Conservation (phyloP, 805 yeast species). For the Isabelozyma gotoi region DNA sequence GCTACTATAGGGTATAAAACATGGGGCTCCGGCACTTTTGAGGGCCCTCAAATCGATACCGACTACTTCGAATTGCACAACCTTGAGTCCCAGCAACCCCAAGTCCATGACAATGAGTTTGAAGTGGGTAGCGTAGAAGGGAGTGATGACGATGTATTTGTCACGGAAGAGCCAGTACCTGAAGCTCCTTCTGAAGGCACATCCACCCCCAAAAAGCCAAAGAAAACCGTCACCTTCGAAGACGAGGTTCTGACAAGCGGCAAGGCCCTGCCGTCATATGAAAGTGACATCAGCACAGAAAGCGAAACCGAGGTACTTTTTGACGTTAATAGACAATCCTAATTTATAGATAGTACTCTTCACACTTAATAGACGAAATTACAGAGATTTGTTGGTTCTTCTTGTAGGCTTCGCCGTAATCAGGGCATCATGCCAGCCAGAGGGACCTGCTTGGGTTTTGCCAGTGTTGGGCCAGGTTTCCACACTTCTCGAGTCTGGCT, state of each 20-base stretch:
- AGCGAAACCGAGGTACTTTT: not conserved
- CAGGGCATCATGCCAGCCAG: not conserved
- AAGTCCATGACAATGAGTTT: constrained; percentile 8
- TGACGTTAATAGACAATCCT: not conserved
- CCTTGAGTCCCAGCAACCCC: constrained; percentile 19
- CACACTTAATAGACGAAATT: too few relatives aligned
- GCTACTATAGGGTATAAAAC: constrained; percentile 50
- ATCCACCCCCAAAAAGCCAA: too few relatives aligned
- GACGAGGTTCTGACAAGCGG: not conserved
- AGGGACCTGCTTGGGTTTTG: not conserved
- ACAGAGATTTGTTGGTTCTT: too few relatives aligned
- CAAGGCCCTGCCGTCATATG: not conserved
- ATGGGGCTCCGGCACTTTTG: constrained; percentile 65
- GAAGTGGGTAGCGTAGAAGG: constrained; percentile 15
- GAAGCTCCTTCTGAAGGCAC: too few relatives aligned
- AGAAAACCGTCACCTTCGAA: not conserved
- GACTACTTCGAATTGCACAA: constrained; percentile 41
- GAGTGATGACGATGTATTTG: constrained; percentile 10
- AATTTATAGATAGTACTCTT: not conserved
- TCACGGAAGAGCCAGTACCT: not conserved
- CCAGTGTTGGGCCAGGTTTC: not conserved
- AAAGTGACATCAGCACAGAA: not conserved
- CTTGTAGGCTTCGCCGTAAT: not conserved
- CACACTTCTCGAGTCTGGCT: not conserved
- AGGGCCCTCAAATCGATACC: constrained; percentile 58